Evolutionary conservation across 169 alveolate genomes (phyloP), one percentile per base, ranked within the genome.

Genomic region (Plasmodium billcollinsi): DNA sequence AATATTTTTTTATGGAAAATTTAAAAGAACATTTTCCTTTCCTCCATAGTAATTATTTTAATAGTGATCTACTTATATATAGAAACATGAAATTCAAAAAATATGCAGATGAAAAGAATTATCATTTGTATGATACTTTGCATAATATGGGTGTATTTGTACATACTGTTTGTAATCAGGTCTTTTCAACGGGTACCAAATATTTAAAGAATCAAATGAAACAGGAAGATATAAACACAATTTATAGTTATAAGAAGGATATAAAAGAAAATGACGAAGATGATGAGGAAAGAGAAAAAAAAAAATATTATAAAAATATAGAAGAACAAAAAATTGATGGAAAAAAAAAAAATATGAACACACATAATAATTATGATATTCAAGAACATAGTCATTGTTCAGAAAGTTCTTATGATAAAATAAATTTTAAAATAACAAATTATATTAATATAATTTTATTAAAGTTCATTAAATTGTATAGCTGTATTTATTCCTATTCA

Each of bases 391-490:
- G 8, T 4, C n/a, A 18, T 12, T 39, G 1, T 62, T 66, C 66
- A 54, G 12, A 33, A 62, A 20, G 39, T 4, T 69, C 66, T 8
- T 83, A 45, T 61, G 91, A 69, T 49, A 50, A 56, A 63, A 69
- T 83, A 29, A 54, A 49, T 52, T 83, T 83, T 20, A 50, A 83
- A 39, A 54, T 83, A 67, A 83, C 56, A 18, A 69, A 59, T 49
- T 83, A 67, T 62, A 58, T 83, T 20, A 58, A 69, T 29, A 69
- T 62, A 54, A 83, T 83, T 83, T 54, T 83, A 54, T 69, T 69
- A 15, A 67, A 83, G 59, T 67, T 69, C 54, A 56, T 83, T 18
- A 83, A 83, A 69, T 52, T 83, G 21, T 83, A 83, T 50, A 69
- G 91, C 56, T 61, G 56, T 29, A 83, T 61, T 26, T 67, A 83